These are phyloP conservation scores for Phylloporus arenicola DNA, from an alignment of 768 basidiomycete species.

Conservation along the genomic window DNA sequence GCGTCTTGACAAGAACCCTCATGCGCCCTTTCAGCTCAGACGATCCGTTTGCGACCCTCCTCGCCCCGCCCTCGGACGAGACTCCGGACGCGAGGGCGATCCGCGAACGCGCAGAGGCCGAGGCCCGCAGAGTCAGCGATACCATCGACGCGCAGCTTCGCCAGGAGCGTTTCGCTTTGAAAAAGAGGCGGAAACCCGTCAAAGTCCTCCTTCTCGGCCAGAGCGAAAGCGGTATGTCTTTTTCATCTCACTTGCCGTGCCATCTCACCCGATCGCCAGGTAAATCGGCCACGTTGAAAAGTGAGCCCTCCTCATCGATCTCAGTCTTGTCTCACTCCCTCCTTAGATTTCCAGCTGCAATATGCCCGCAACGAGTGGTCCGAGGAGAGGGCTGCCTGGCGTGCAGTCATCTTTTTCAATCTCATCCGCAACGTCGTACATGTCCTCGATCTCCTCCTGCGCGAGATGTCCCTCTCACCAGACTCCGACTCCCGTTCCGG, in stretches of 20 bases:
- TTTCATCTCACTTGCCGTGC: background rate
- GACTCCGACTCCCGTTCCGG: constrained; percentile 20
- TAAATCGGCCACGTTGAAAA: constrained; percentile 77
- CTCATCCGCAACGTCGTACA: constrained; percentile 68
- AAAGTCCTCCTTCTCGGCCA: constrained; percentile 73
- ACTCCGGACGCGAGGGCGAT: constrained; percentile 48
- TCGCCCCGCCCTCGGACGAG: constrained; percentile 64
- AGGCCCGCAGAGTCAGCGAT: constrained; percentile 61
- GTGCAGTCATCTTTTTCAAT: constrained; percentile 72
- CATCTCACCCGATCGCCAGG: constrained; percentile 25
- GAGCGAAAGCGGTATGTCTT: constrained; percentile 57
- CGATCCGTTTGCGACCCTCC: constrained; percentile 56
- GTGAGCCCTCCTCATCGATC: constrained; percentile 32
- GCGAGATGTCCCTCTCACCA: constrained; percentile 46
- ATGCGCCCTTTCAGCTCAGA: constrained; percentile 38
- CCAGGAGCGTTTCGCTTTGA: constrained; percentile 51
- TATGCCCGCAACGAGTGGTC: constrained; percentile 68
- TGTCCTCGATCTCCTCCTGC: constrained; percentile 51
- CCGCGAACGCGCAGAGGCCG: constrained; percentile 56
- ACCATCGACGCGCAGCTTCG: constrained; percentile 72
- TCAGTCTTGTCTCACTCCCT: background rate
- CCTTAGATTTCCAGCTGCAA: constrained; percentile 64
- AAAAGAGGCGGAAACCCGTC: constrained; percentile 61
- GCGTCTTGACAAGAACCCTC: background rate
- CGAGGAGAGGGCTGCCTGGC: constrained; percentile 66